Evolutionary conservation across 2,329 filamentous ascomycete genomes (phyloP).

Genomic region (Simplicillium sp.): DNA sequence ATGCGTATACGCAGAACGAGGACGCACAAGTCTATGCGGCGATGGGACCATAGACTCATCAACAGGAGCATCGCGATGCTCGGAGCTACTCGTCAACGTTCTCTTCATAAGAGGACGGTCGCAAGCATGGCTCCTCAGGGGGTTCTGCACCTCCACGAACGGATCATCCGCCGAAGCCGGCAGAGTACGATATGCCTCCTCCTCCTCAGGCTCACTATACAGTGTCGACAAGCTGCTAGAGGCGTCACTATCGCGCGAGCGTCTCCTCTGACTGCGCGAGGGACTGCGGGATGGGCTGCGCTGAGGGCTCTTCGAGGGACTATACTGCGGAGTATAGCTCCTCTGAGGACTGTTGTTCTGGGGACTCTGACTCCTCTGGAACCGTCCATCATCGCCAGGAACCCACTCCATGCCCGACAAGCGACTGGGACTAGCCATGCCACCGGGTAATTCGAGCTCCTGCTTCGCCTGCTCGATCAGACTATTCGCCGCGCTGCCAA

Average conservation of each 20-base stretch:
- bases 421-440: slow-evolving; percentile 35
- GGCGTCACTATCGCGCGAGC: slow-evolving; percentile 30
- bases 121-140: background rate
- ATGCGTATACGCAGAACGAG: background rate
- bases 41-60: slow-evolving; percentile 5
- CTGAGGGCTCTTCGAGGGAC: slow-evolving; percentile 4
- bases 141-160: slow-evolving; percentile 16
- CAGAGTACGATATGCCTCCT: slow-evolving; percentile 3
- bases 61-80: background rate
- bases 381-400: slow-evolving; percentile 3
- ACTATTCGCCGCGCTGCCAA: slow-evolving; percentile 29
- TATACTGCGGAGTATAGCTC: background rate
- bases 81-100: slow-evolving; percentile 5
- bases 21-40: background rate
- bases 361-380: slow-evolving; percentile 3
- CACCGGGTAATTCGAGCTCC: slow-evolving; percentile 23
- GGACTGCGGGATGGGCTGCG: slow-evolving; percentile 3
- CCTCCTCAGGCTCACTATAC: slow-evolving; percentile 40
- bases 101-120: slow-evolving; percentile 2
- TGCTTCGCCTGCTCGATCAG: slow-evolving; percentile 26
- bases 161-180: slow-evolving; percentile 15
- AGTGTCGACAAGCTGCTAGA: slow-evolving; percentile 48
- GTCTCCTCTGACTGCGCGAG: slow-evolving; percentile 9
- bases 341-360: slow-evolving; percentile 5
- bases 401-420: slow-evolving; percentile 18